phyloP scores from a whole-genome alignment of 371 early-diverging fungal species.

The Syncephalis fuscata region DNA sequence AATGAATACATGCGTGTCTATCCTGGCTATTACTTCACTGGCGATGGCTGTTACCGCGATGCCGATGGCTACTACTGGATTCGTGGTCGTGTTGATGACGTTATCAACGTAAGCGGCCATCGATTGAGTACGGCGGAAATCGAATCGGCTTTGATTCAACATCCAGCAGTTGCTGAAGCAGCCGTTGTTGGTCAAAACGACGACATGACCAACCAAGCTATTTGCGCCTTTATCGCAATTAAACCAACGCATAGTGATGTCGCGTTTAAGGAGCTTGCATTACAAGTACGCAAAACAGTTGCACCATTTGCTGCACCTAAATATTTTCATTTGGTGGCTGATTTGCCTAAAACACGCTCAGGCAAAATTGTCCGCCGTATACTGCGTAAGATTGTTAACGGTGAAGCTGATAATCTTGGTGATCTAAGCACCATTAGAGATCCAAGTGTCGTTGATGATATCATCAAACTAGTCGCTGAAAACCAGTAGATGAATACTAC shows the following conservation, averaged over 20 bases:
- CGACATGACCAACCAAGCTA: slow-evolving; percentile 81
- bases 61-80: slow-evolving; percentile 93
- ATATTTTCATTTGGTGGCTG: slow-evolving; percentile 60
- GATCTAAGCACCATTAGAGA: slow-evolving; percentile 82
- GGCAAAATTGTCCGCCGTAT: slow-evolving; percentile 96
- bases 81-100: slow-evolving; percentile 90
- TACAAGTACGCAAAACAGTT: slow-evolving; percentile 74
- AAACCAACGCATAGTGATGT: slow-evolving; percentile 29
- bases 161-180: slow-evolving; percentile 79
- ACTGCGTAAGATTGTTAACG: slow-evolving; percentile 78
- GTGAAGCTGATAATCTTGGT: slow-evolving; percentile 71
- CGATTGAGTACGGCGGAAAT: slow-evolving; percentile 93
- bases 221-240: slow-evolving; percentile 53
- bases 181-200: slow-evolving; percentile 90
- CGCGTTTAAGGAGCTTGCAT: slow-evolving; percentile 36
- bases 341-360: slow-evolving; percentile 96
- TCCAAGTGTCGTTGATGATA: slow-evolving; percentile 22
- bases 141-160: slow-evolving; percentile 69
- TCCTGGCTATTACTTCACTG: slow-evolving; percentile 75
- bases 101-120: slow-evolving; percentile 97
- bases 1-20: slow-evolving; percentile 83
- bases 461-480: slow-evolving; percentile 11
- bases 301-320: slow-evolving; percentile 94
- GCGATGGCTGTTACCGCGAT: slow-evolving; percentile 81
- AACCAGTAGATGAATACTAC: too few relatives aligned